phyloP scores from a whole-genome alignment of 1,139 yeast species.

The Geotrichum macrosporum region DNA sequence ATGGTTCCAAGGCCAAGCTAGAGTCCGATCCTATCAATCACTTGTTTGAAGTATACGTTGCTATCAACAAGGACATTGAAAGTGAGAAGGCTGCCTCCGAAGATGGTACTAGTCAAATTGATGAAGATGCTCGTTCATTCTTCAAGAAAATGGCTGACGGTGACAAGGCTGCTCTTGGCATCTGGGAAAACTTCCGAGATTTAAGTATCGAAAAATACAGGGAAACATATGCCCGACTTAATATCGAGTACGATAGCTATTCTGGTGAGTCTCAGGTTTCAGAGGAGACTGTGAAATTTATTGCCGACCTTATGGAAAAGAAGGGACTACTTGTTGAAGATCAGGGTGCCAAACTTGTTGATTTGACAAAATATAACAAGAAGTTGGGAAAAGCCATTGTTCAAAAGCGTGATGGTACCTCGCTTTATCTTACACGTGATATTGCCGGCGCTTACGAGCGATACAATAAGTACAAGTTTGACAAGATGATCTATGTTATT shows the following conservation, averaged over 20 bases:
- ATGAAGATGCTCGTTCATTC: conserved; percentile 81
- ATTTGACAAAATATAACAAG: conserved; percentile 80
- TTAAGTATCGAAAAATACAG: conserved; percentile 81
- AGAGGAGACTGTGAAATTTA: conserved; percentile 64
- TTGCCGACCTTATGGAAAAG: conserved; percentile 57
- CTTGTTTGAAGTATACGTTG: conserved; percentile 89
- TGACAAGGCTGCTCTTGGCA: conserved; percentile 67
- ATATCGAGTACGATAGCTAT: conserved; percentile 79
- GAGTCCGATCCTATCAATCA: conserved; percentile 85
- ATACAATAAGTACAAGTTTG: conserved; percentile 76
- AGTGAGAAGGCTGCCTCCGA: conserved; percentile 61
- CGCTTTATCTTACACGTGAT: conserved; percentile 91
- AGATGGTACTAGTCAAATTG: conserved; percentile 46
- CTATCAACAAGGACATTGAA: conserved; percentile 72
- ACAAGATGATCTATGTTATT: conserved; percentile 92
- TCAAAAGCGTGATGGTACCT: conserved; percentile 93
- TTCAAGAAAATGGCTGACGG: conserved; percentile 94
- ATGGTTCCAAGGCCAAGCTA: conserved; percentile 74
- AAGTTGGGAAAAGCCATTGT: conserved; percentile 92
- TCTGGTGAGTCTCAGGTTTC: conserved; percentile 97
- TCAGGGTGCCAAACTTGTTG: conserved; percentile 86
- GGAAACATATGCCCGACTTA: conserved; percentile 85
- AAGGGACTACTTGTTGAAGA: conserved; percentile 78
- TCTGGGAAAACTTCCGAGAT: conserved; percentile 89
- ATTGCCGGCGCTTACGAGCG: conserved; percentile 96